Base-by-base conservation (phyloP, 257 asterid genomes). In the Ophiorrhiza pumila region DNA sequence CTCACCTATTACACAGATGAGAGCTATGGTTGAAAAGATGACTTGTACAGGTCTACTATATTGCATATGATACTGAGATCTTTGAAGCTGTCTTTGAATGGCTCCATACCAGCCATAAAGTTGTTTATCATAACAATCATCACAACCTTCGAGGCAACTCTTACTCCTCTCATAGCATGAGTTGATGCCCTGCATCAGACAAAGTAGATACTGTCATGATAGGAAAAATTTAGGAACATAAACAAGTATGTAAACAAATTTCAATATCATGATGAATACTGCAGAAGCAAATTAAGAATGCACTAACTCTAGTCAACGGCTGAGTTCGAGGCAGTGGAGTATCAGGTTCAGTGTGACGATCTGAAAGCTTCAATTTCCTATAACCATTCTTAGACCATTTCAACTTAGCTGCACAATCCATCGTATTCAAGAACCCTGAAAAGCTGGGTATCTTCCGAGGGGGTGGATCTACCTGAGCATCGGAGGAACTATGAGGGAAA, bases 61-160 rank as follows among this genome's bases (percentile, higher is more conserved):
- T 60, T 86, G 97, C 86, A 91, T 84, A 56, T 84, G 84, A 80
- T 94, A 91, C 79, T 94, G 98, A 60, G 97, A 90, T 79, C 98
- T 90, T 82, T 86, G 99, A 73, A 91, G 83, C 78, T 86, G 97
- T 80, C 99, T 90, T 74, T 85, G 93, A 59, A 90, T 42, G 63
- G 89, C 73, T 71, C 99, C 97, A 69, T 80, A 86, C 97, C 97
- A 88, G 55, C 98, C 93, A 72, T 88, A 73, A 56, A 89, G 76
- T 62, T 88, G 95, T 78, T 90, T 94, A 74, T 86, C 88, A 73
- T 82, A 91, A 66, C 80, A 87, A 37, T 88, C 85, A 72, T 87
- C 88, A 74, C 89, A 82, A 69, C 91, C 88, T 42, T 84, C 93
- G 7, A 88, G 83, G 80, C 92, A 84, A 77, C 92, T 85, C 85